phyloP scores from a whole-genome alignment of 768 basidiomycete species.

The Hydnomerulius pinastri region DNA sequence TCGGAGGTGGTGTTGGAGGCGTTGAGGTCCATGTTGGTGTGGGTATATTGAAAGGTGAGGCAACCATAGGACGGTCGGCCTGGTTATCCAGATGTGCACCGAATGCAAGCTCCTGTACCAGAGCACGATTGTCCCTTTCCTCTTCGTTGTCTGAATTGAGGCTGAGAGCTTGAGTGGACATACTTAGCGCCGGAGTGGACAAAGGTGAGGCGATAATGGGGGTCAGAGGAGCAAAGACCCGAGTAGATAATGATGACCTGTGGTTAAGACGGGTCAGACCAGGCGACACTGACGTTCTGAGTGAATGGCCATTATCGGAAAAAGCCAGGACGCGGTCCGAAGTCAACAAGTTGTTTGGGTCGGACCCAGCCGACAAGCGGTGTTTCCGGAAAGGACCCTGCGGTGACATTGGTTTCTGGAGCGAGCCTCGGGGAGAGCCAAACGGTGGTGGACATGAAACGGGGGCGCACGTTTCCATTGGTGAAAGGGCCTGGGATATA shows the following conservation, averaged over 20 bases:
- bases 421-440: conserved; percentile 3
- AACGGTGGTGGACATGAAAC: not conserved
- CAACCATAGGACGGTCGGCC: conserved; percentile 19
- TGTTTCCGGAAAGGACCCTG: conserved; percentile 3
- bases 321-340: conserved; percentile 17
- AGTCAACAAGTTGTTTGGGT: conserved; percentile 10
- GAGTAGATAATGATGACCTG: conserved; percentile 28
- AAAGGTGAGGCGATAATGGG: conserved; percentile 63
- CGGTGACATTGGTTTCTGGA: not conserved
- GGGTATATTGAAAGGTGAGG: conserved; percentile 3
- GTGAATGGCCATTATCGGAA: not conserved
- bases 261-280: conserved; percentile 3
- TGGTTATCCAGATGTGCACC: conserved; percentile 19
- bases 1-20: conserved; percentile 57
- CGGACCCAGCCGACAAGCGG: conserved; percentile 8
- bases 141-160: conserved; percentile 6
- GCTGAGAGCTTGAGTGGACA: conserved; percentile 26
- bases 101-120: not conserved
- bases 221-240: conserved; percentile 51
- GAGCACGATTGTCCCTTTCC: conserved; percentile 5
- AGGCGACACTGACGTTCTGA: not conserved
- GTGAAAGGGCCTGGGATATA: not conserved
- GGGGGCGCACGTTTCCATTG: conserved; percentile 1
- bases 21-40: conserved; percentile 60
- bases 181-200: conserved; percentile 47